Evolutionary conservation across 2,329 filamentous ascomycete species (phyloP).

Genomic region (Chaetomiaceae sp.): DNA sequence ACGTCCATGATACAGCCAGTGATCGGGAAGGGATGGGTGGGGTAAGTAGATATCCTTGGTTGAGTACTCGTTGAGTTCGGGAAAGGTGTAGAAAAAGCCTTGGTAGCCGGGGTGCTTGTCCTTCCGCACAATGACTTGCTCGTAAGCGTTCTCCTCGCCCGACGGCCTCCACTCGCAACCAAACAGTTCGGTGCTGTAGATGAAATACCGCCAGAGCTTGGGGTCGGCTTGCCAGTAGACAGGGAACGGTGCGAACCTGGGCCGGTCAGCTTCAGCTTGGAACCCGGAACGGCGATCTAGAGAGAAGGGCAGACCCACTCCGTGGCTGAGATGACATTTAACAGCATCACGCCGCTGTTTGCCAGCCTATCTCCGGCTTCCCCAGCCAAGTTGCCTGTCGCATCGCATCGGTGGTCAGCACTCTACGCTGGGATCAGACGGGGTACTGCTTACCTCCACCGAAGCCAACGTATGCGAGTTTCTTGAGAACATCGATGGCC

Average conservation of each 20-base stretch:
- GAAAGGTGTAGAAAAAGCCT: conserved; percentile 37
- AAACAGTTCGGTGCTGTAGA: conserved; percentile 35
- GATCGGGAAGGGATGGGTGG: conserved; percentile 33
- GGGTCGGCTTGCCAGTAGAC: conserved; percentile 30
- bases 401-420: not conserved
- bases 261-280: not conserved
- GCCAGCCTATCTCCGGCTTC: conserved; percentile 35
- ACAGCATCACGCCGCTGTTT: conserved; percentile 29
- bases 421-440: no score
- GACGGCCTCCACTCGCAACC: conserved; percentile 36
- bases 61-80: conserved; percentile 34
- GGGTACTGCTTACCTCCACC: conserved; percentile 32
- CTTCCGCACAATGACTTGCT: conserved; percentile 35
- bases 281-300: not conserved
- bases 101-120: conserved; percentile 32
- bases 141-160: conserved; percentile 31
- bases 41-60: conserved; percentile 39
- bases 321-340: conserved; percentile 37
- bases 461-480: conserved; percentile 31
- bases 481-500: conserved; percentile 28
- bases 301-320: conserved; percentile 31
- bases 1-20: conserved; percentile 33
- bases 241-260: conserved; percentile 32
- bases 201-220: conserved; percentile 39
- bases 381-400: conserved; percentile 32